Evolutionary conservation across 2,329 filamentous ascomycete genomes (phyloP).

Genomic region (Hysterium pulicare): DNA sequence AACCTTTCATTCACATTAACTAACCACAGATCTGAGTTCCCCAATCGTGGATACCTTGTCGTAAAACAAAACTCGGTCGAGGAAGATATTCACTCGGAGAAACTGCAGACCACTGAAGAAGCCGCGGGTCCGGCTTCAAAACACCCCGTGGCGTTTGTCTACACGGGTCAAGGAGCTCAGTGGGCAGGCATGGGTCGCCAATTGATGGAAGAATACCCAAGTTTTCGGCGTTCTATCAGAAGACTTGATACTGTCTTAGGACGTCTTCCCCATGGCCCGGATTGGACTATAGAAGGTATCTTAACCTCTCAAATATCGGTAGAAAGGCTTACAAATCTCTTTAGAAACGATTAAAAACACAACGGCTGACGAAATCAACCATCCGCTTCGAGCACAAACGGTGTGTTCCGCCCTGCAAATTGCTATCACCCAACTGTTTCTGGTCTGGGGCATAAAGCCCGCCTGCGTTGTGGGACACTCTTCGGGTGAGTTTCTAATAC

Average conservation of each 20-base stretch:
- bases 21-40: constrained; percentile 1
- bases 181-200: constrained; percentile 1
- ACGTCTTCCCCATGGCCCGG: too few species aligned
- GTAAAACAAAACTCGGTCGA: background rate
- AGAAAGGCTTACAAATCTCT: too few species aligned
- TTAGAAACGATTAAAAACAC: too few species aligned
- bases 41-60: background rate
- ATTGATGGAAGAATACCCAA: constrained; percentile 31
- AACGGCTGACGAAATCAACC: too few species aligned
- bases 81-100: background rate
- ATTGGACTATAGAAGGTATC: too few species aligned
- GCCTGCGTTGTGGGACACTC: constrained; percentile 8
- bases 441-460: constrained; percentile 6
- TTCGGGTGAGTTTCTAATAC: too few species aligned
- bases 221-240: constrained; percentile 1
- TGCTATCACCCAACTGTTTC: constrained; percentile 4
- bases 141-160: constrained; percentile 2
- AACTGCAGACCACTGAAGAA: background rate
- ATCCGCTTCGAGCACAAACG: too few species aligned
- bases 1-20: constrained; percentile 3
- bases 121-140: background rate
- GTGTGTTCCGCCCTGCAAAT: constrained; percentile 8
- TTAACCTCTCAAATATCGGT: too few species aligned
- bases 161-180: constrained; percentile 5
- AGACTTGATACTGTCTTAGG: background rate